A percentile compares a stretch with the other conserved stretches of the same genome.
phyloP scores from a whole-genome alignment of 495 filamentous ascomycete genomes.

The Aspergillus sclerotiicarbonarius region DNA sequence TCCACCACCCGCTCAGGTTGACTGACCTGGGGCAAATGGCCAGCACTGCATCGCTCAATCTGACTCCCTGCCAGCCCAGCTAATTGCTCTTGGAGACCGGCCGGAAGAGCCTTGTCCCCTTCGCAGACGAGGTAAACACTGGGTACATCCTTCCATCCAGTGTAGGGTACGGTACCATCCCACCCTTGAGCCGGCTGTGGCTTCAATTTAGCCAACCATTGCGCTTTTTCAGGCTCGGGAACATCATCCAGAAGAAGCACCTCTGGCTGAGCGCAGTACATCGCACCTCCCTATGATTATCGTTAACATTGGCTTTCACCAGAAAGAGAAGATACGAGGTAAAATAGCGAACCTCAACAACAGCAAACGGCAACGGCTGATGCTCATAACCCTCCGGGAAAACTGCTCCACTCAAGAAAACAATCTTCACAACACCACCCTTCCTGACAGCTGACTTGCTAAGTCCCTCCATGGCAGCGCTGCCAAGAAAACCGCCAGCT shows the following conservation, averaged over 20 bases:
- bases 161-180: conserved; percentile 20
- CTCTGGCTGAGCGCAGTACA: background rate
- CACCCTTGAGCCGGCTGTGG: conserved; percentile 9
- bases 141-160: conserved; percentile 30
- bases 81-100: conserved; percentile 11
- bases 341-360: conserved; percentile 9
- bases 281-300: background rate
- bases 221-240: background rate
- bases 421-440: conserved; percentile 25
- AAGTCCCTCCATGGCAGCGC: conserved; percentile 31
- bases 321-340: too few relatives aligned
- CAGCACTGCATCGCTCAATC: conserved; percentile 25
- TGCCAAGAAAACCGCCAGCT: conserved; percentile 35
- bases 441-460: conserved; percentile 1
- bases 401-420: conserved; percentile 23
- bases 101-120: conserved; percentile 20
- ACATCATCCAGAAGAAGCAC: background rate
- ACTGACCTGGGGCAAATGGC: conserved; percentile 31
- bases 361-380: conserved; percentile 22
- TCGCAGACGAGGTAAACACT: conserved; percentile 33
- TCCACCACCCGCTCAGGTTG: conserved; percentile 26
- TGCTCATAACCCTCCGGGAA: conserved; percentile 19
- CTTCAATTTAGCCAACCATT: background rate
- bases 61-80: conserved; percentile 21
- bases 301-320: too few relatives aligned